Conservation (phyloP, 2,329 filamentous ascomycete genomes). For the Chrysosporium queenslandicum region DNA sequence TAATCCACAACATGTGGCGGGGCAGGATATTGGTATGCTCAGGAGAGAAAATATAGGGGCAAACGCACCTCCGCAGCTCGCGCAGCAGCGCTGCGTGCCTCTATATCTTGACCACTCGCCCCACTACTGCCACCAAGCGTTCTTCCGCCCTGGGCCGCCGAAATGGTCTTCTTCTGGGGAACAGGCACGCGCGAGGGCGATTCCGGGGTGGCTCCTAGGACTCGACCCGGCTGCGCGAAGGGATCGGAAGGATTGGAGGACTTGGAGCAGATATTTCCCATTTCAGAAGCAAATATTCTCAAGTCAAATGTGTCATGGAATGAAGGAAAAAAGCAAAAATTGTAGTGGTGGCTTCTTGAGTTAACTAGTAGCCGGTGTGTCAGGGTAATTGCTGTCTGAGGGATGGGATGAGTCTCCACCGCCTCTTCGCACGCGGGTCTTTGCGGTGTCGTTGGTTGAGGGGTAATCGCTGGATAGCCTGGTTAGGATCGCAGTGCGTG, state of each 20-base stretch:
- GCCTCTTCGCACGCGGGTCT: not conserved
- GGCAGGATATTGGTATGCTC: not conserved
- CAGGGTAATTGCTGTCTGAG: no score
- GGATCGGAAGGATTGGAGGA: conserved; percentile 48
- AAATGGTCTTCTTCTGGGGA: conserved; percentile 29
- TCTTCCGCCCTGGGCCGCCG: conserved; percentile 44
- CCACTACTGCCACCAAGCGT: conserved; percentile 51
- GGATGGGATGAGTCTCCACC: not conserved
- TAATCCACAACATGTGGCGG: not conserved
- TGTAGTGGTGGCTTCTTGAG: not conserved
- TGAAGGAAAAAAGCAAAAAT: not conserved
- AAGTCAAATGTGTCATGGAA: not conserved
- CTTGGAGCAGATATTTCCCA: conserved; percentile 85
- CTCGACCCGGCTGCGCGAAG: conserved; percentile 63
- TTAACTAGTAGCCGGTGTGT: no score
- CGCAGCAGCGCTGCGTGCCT: conserved; percentile 64
- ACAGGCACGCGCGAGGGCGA: conserved; percentile 45
- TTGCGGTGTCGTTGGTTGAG: not conserved
- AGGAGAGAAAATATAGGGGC: not conserved
- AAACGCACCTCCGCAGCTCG: conserved; percentile 69
- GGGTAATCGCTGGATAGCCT: not conserved
- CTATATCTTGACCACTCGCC: conserved; percentile 32
- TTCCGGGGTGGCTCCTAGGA: conserved; percentile 50
- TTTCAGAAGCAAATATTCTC: conserved; percentile 30
- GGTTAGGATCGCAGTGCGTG: not conserved